Evolutionary conservation across 495 filamentous ascomycete genomes (phyloP), one percentile per base, ranked within the genome.

Genomic region (Trichocladium antarcticum): DNA sequence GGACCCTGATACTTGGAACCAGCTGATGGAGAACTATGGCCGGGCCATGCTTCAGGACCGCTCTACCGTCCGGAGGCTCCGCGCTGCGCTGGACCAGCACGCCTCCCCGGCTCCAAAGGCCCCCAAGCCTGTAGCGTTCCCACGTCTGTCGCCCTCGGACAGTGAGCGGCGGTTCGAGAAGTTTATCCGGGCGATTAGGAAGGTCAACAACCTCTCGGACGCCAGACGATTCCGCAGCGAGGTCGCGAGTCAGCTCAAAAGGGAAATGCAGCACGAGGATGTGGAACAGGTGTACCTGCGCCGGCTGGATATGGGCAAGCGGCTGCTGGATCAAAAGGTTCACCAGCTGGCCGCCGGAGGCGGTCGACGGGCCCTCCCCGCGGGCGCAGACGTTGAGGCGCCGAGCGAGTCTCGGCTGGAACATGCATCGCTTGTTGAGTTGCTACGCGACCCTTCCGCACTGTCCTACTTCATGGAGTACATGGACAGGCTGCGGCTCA

Each of bases 381-480:
- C 54, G 6, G 57, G 19, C 1, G 35, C 48, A 6, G 53, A 37
- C 5, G 12, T 50, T 15, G 50, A 55, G 51, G 63, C 45, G 38
- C 67, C 50, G 48, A 72, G 55, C 50, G 72, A 58, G 58, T 80
- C 87, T 14, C 72, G 73, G 35, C 59, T 83, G 19, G 80, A 85
- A 49, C 83, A 82, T 55, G 78, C 82, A 8, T 81, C 86, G 0
- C 71, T 97, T 5, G 77, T 78, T 27, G 87, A 97, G 21, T 68
- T 97, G 17, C 74, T 99, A 48, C 83, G 89, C 53, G 85, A 92
- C 63, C 79, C 90, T 8, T 81, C 90, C 1, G 89, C 88, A 6
- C 71, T 97, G 14, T 96, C 89, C 10, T 99, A 95, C 61, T 96
- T 97, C 62, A 99, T 97, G 93, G 93, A 99, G 59, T 96, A 88